Evolutionary conservation across 106 monocot species (phyloP).

Genomic region (Apostasia ramifera): DNA sequence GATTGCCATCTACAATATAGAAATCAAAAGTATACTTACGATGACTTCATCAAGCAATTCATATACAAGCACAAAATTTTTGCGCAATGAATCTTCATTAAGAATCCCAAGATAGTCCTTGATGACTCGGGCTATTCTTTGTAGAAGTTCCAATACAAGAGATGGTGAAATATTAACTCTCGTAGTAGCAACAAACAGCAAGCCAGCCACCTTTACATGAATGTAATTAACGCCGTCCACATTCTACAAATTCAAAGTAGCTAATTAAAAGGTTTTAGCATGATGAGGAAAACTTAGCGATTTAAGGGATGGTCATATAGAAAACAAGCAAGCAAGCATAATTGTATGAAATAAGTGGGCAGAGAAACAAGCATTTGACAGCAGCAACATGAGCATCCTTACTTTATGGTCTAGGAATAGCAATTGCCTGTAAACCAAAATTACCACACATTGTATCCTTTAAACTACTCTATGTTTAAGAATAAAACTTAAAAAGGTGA

Average conservation of each 20-base stretch:
- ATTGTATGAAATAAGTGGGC: no score
- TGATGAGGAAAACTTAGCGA: no score
- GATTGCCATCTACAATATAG: no score
- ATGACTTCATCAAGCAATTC: conserved; percentile 99
- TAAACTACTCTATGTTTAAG: no score
- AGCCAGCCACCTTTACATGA: conserved; percentile 94
- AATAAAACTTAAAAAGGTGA: no score
- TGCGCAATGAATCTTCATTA: conserved; percentile 95
- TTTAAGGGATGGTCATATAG: no score
- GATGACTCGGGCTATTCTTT: conserved; percentile 89
- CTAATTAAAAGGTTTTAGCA: background rate
- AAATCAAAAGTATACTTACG: conserved; percentile 41
- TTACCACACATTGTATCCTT: no score
- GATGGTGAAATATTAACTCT: conserved; percentile 89
- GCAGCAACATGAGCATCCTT: no score
- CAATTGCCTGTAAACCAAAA: no score
- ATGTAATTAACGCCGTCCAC: conserved; percentile 97
- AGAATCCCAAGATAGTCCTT: conserved; percentile 99
- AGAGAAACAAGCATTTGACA: no score
- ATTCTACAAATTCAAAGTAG: conserved; percentile 47
- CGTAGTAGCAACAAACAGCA: conserved; percentile 93
- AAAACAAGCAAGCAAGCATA: no score
- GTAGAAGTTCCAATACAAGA: conserved; percentile 88
- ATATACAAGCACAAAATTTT: conserved; percentile 97
- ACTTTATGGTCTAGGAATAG: no score